A percentile compares a stretch with the other conserved stretches of the same genome.
phyloP scores from a whole-genome alignment of 1,284 basidiomycete species.

The Melampsora medusae region DNA sequence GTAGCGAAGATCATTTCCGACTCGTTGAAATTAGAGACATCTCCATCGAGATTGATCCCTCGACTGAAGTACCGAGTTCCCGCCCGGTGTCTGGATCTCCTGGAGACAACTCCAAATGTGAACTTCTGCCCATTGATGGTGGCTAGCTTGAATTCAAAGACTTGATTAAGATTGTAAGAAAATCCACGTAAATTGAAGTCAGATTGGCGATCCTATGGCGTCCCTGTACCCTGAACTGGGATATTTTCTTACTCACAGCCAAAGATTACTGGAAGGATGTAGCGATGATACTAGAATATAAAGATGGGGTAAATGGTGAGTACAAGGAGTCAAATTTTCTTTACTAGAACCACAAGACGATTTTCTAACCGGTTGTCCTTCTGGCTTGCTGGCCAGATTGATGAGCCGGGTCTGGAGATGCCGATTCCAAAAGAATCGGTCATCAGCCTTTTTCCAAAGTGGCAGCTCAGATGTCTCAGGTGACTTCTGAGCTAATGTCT shows the following conservation, averaged over 20 bases:
- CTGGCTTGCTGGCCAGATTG: conserved; percentile 16
- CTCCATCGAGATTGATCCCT: conserved; percentile 72
- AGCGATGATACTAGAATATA: conserved; percentile 7
- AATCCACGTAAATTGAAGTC: conserved; percentile 51
- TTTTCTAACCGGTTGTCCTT: conserved; percentile 13
- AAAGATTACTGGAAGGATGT: conserved; percentile 57
- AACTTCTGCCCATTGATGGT: conserved; percentile 76
- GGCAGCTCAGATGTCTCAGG: not conserved
- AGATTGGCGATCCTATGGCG: too few relatives aligned
- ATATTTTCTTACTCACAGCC: conserved; percentile 67
- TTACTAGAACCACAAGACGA: not conserved
- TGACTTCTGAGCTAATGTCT: not conserved
- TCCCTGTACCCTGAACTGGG: too few relatives aligned
- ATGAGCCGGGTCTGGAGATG: conserved; percentile 19
- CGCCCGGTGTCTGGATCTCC: conserved; percentile 86
- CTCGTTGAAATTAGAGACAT: conserved; percentile 89
- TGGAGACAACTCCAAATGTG: conserved; percentile 82
- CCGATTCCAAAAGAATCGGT: conserved; percentile 42
- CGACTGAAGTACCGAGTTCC: conserved; percentile 97
- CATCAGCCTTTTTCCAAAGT: conserved; percentile 32
- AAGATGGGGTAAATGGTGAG: not conserved
- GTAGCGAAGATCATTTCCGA: conserved; percentile 82
- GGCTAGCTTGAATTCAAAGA: conserved; percentile 79
- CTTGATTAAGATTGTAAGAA: conserved; percentile 58
- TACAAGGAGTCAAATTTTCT: not conserved